Evolutionary conservation across 129 eudicot genomes (phyloP).

Genomic region (carrot (Daucus carota)): DNA sequence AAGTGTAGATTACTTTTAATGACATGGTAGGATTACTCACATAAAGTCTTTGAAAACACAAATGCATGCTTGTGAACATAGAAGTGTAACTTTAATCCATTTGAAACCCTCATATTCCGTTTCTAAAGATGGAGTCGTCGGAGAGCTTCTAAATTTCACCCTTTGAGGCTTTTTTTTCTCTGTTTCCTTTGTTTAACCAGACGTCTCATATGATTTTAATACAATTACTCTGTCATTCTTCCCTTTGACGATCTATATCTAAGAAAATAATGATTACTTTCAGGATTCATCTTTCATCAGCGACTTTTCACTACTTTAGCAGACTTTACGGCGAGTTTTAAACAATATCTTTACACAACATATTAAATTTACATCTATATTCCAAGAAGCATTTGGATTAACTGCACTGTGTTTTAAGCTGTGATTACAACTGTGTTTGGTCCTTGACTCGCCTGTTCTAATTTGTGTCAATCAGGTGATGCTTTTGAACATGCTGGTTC

Average conservation of each 20-base stretch:
- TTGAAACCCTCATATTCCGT: background rate
- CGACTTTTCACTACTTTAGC: too few species aligned
- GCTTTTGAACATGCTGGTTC: slow-evolving; percentile 96
- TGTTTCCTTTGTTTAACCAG: background rate
- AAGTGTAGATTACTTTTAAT: background rate
- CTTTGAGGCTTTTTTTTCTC: background rate
- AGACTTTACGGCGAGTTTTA: background rate
- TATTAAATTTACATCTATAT: background rate
- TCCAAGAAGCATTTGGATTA: background rate
- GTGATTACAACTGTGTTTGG: background rate
- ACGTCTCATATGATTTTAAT: background rate
- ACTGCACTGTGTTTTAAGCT: background rate
- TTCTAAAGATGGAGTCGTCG: background rate
- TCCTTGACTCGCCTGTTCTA: background rate
- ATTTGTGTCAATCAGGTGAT: slow-evolving; percentile 50
- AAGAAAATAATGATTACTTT: background rate
- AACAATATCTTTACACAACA: background rate
- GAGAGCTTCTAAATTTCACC: background rate
- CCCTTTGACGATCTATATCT: background rate
- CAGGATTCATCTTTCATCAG: background rate
- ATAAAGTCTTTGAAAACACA: background rate
- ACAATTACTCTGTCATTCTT: background rate
- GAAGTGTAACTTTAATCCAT: background rate
- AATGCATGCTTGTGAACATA: background rate
- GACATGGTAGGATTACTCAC: background rate